Conservation (phyloP, 305 asterid genomes). For the Fraxinus albicans region DNA sequence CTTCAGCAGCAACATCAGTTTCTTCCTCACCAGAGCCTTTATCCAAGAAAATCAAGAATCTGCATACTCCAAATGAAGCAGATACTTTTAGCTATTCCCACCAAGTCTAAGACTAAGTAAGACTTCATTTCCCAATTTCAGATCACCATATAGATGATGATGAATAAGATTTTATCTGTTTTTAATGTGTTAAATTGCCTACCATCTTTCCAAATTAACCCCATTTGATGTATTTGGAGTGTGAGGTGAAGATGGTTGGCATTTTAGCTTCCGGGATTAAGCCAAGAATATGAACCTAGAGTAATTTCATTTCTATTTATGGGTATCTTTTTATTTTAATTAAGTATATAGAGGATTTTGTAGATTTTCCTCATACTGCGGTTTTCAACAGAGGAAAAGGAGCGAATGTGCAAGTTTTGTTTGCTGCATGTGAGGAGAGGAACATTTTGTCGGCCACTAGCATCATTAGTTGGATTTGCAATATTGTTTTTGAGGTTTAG, state of each 20-base stretch:
- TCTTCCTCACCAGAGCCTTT: conserved; percentile 68
- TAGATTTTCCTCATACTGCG: conserved; percentile 12
- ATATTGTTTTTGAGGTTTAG: conserved; percentile 17
- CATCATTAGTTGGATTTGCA: background rate
- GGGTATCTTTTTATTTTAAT: background rate
- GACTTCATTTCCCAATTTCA: conserved; percentile 17
- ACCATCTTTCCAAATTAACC: conserved; percentile 36
- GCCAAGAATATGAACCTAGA: conserved; percentile 21
- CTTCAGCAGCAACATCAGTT: conserved; percentile 35
- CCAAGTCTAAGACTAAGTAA: background rate
- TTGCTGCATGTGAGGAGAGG: conserved; percentile 38
- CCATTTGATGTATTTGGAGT: background rate
- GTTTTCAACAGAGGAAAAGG: conserved; percentile 13
- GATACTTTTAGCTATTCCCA: background rate
- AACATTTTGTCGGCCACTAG: conserved; percentile 36
- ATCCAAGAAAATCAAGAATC: conserved; percentile 46
- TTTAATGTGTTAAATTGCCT: conserved; percentile 36
- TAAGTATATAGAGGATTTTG: background rate
- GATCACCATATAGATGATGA: background rate
- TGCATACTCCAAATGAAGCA: conserved; percentile 10
- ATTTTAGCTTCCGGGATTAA: conserved; percentile 29
- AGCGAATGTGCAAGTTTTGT: conserved; percentile 25
- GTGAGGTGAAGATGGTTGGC: conserved; percentile 35
- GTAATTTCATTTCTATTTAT: conserved; percentile 15
- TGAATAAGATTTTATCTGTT: conserved; percentile 16